Conservation (phyloP, 2,329 filamentous ascomycete species). For the Fusarium aywerte region DNA sequence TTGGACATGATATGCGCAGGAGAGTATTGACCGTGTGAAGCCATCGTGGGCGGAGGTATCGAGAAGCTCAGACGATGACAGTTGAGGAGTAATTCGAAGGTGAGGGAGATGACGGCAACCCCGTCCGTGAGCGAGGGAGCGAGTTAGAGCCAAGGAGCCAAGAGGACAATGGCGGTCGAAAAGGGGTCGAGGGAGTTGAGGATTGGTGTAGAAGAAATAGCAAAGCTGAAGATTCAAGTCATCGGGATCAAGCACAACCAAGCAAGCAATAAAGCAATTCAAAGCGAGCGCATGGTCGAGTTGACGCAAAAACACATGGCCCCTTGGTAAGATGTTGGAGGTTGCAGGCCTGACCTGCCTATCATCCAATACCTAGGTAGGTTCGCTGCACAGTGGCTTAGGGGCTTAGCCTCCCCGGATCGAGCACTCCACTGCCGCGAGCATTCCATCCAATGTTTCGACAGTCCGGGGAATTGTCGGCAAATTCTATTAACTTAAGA, state of each 20-base stretch:
- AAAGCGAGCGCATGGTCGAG: conserved; percentile 42
- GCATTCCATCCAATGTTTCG: conserved; percentile 39
- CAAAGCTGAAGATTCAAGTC: conserved; percentile 40
- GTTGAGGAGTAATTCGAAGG: conserved; percentile 22
- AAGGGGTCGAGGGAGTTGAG: conserved; percentile 22
- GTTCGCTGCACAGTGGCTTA: conserved; percentile 41
- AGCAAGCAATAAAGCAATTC: conserved; percentile 38
- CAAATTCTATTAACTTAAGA: conserved; percentile 22
- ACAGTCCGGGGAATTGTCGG: conserved; percentile 40
- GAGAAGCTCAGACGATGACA: conserved; percentile 9
- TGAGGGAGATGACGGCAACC: conserved; percentile 35
- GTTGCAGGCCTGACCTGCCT: conserved; percentile 30
- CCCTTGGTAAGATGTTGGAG: conserved; percentile 44
- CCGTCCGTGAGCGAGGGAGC: conserved; percentile 15
- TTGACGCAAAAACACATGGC: conserved; percentile 45
- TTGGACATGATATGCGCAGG: conserved; percentile 43
- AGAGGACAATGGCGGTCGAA: conserved; percentile 35
- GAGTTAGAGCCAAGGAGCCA: conserved; percentile 32
- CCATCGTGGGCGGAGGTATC: conserved; percentile 44
- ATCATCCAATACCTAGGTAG: conserved; percentile 20
- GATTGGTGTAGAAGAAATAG: conserved; percentile 38
- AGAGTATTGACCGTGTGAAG: conserved; percentile 53
- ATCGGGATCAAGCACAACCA: conserved; percentile 40
- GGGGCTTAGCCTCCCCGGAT: conserved; percentile 42
- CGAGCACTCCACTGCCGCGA: conserved; percentile 28